phyloP scores from a whole-genome alignment of 805 yeast genomes.

The Sugiyamaella chiloensis region DNA sequence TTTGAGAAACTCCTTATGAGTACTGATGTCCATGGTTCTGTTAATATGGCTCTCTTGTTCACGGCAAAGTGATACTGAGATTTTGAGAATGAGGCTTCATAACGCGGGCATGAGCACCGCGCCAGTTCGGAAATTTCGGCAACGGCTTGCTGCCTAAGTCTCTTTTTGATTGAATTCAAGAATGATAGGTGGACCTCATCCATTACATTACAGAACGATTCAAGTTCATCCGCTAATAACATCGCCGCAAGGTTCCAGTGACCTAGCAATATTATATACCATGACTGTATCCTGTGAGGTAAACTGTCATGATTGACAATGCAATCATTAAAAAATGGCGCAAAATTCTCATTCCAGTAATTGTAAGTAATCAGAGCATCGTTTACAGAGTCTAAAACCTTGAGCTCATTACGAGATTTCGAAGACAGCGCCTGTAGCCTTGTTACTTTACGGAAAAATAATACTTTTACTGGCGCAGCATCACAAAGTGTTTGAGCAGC shows the following conservation, averaged over 20 bases:
- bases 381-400: background rate
- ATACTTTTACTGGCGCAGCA: slow-evolving; percentile 2
- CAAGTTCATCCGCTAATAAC: background rate
- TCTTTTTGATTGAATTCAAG: background rate
- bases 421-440: background rate
- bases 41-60: background rate
- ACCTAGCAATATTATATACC: background rate
- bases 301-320: background rate
- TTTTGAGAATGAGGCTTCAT: background rate
- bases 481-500: background rate
- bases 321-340: background rate
- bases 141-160: background rate
- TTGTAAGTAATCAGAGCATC: background rate
- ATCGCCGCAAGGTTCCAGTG: background rate
- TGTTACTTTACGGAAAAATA: background rate
- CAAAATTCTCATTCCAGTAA: background rate
- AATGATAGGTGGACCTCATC: background rate
- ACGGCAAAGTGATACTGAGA: background rate
- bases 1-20: background rate
- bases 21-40: slow-evolving; percentile 1
- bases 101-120: background rate
- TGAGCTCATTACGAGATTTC: background rate
- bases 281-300: background rate
- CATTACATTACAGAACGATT: background rate
- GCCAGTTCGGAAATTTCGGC: background rate